Percentiles rank a stretch among this genome's conserved stretches.
Evolutionary conservation across 2,329 filamentous ascomycete genomes (phyloP).

Genomic region (Pseudohalonectria lignicola): DNA sequence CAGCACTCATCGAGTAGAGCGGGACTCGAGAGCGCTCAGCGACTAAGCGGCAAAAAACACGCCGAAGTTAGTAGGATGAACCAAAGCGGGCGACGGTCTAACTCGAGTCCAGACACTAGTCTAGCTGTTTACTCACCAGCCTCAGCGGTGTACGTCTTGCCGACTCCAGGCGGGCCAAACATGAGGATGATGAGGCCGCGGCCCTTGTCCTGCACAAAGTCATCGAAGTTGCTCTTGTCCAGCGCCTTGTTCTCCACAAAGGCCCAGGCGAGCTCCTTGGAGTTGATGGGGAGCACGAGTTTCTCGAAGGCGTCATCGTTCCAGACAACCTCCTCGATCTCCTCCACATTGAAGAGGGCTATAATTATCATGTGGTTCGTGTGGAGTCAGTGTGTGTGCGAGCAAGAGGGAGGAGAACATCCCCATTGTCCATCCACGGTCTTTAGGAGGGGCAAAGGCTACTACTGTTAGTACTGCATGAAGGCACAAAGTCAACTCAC

Average conservation of each 20-base stretch:
- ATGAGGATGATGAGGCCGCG: neutral
- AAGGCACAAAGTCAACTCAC: too few relatives aligned
- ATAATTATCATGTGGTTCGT: neutral
- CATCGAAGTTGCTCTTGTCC: conserved; percentile 16
- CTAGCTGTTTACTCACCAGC: conserved; percentile 10
- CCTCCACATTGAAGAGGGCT: conserved; percentile 8
- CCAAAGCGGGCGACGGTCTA: too few relatives aligned
- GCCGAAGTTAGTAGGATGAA: neutral
- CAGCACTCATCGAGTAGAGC: conserved; percentile 4
- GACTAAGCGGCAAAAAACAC: conserved; percentile 10
- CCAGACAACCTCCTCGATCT: conserved; percentile 19
- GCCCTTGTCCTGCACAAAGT: conserved; percentile 18
- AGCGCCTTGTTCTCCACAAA: conserved; percentile 24
- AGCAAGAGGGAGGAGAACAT: too few relatives aligned
- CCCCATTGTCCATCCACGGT: too few relatives aligned
- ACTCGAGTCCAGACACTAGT: too few relatives aligned
- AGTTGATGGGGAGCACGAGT: conserved; percentile 21
- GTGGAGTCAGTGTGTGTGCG: too few relatives aligned
- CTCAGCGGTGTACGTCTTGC: conserved; percentile 9
- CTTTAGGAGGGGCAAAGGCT: too few relatives aligned
- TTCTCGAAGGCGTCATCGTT: conserved; percentile 23
- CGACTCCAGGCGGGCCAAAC: neutral
- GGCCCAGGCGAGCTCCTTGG: conserved; percentile 25
- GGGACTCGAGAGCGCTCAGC: conserved; percentile 15
- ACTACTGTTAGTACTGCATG: too few relatives aligned